These are phyloP conservation scores for Blastobotrys proliferans DNA, from an alignment of 1,139 yeast species.

Conservation along the genomic window DNA sequence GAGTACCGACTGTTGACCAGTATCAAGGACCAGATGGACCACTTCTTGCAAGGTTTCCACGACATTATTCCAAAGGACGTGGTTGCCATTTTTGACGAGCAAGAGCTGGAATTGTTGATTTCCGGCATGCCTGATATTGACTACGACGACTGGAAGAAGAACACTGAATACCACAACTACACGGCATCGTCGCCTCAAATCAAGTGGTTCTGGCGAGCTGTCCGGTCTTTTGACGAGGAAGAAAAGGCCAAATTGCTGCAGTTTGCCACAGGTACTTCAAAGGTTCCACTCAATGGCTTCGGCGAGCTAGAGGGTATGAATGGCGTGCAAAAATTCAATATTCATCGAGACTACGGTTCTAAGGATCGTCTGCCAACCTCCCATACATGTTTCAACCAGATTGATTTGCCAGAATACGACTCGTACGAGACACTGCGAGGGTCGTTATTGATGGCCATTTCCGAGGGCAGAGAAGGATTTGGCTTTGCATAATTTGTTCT, in stretches of 20 bases:
- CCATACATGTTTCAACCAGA: conserved; percentile 94
- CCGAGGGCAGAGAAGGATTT: conserved; percentile 96
- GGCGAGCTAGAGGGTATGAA: conserved; percentile 84
- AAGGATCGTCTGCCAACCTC: conserved; percentile 89
- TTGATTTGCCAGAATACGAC: conserved; percentile 91
- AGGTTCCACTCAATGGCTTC: conserved; percentile 94
- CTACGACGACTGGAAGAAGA: conserved; percentile 91
- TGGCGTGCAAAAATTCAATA: conserved; percentile 82
- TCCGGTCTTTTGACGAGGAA: conserved; percentile 87
- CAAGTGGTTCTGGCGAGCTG: conserved; percentile 99
- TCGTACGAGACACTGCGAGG: conserved; percentile 82
- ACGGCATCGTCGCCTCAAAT: conserved; percentile 82
- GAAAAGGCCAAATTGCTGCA: conserved; percentile 92
- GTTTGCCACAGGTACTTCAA: conserved; percentile 96
- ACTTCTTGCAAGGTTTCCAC: conserved; percentile 77
- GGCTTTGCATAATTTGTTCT: conserved; percentile 58
- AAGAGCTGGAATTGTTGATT: conserved; percentile 85
- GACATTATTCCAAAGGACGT: conserved; percentile 87
- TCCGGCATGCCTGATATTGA: conserved; percentile 96
- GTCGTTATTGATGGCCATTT: conserved; percentile 75
- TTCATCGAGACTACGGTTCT: conserved; percentile 85
- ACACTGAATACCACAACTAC: conserved; percentile 79
- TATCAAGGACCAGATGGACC: conserved; percentile 82
- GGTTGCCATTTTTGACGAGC: conserved; percentile 88
- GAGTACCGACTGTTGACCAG: conserved; percentile 82